Evolutionary conservation across 2,329 filamentous ascomycete genomes (phyloP), one percentile per base, ranked within the genome.

Genomic region (Aspergillus hiratsukae): DNA sequence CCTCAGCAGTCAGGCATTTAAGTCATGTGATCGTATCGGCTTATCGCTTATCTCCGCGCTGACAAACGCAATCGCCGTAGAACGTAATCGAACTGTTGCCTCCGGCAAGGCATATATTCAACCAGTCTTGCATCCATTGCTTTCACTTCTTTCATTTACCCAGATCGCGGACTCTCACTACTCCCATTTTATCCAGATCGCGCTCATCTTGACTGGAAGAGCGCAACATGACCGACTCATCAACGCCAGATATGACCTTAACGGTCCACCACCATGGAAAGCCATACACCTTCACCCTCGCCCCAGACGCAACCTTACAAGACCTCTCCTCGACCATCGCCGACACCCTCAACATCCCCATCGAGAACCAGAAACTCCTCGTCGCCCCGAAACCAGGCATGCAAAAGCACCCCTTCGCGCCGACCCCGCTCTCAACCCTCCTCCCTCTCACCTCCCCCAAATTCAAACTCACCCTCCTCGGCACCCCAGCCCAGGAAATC

Each of bases 261-360:
- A 81, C 76, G 17, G 68, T 87, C 57, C 78, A 79, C 59, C 80
- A 86, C 63, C 82, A 85, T 67, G 78, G 80, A 65, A 78, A 78
- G 51, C 72, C 76, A 1, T 72, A 83, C 61, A 70, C 72, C 19
- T 67, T 85, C 48, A 69, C 72, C 10, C 77, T 85, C 48, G 65
- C 80, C 17, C 52, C 73, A 37, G 70, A 78, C 58, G 78, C 82
- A 55, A 86, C 82, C 1, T 75, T 86, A 31, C 61, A 70, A 60
- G 75, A 77, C 55, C 74, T 79, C 49, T 67, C 75, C 23, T 49
- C 59, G 41, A 59, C 59, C 37, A 70, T 77, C 60, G 65, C 72
- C 49, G 52, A 63, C 23, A 62, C 55, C 4, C 67, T 78, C 3
- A 67, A 72, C 46, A 76, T 78, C 52, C 74, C 76, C 11, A 50